Evolutionary conservation across 139 green algal genomes (phyloP).

Genomic region (Spirogloea muscicola): DNA sequence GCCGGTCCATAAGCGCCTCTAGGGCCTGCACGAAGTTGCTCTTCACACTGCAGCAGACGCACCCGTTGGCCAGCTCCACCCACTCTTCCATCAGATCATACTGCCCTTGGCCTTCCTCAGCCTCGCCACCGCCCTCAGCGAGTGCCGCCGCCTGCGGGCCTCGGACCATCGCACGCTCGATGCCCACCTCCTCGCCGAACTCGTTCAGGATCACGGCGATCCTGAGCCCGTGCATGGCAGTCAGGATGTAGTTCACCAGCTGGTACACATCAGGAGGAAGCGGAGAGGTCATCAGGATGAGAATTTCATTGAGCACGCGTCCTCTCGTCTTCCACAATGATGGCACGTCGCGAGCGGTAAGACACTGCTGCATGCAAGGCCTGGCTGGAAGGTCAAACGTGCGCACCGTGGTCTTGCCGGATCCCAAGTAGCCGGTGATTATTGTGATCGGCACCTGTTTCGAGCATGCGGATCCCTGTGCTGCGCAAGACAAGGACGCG

Average conservation of each 20-base stretch:
- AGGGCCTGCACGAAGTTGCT: conserved; percentile 74
- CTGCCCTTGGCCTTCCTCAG: not conserved
- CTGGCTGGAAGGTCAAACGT: not conserved
- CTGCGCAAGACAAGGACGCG: no score
- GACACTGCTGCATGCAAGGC: not conserved
- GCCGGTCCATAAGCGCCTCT: conserved; percentile 41
- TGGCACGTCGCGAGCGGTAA: not conserved
- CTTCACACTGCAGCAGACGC: conserved; percentile 95
- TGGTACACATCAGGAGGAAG: not conserved
- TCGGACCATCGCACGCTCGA: conserved; percentile 77
- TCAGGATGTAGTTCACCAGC: conserved; percentile 88
- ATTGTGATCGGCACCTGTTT: conserved; percentile 49
- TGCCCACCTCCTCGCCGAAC: conserved; percentile 69
- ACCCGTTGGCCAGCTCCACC: conserved; percentile 95
- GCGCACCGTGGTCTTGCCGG: conserved; percentile 64
- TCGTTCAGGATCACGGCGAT: conserved; percentile 93
- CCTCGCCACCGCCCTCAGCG: not conserved
- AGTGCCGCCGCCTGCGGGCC: conserved; percentile 49
- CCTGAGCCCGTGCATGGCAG: conserved; percentile 65
- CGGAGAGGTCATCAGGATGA: not conserved
- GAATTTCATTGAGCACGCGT: not conserved
- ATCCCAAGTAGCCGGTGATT: conserved; percentile 67
- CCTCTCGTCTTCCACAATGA: not conserved
- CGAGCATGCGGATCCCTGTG: no score
- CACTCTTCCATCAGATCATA: conserved; percentile 65